These are phyloP conservation scores for Hemisphaericaspora lyxosophila DNA, from an alignment of 1,139 yeast genomes.

Conservation along the genomic window DNA sequence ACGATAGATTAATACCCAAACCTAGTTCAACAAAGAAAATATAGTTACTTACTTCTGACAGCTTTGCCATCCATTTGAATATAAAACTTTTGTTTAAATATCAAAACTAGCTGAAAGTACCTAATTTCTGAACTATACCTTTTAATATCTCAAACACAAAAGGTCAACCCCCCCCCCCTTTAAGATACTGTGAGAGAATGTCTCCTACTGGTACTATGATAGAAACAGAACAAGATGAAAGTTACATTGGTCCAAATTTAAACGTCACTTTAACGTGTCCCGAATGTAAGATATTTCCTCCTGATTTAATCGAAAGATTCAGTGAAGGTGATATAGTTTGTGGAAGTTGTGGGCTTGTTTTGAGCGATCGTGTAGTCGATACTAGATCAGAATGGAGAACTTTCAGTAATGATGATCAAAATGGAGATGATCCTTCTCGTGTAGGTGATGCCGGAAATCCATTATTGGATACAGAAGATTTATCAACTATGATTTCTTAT, in stretches of 20 bases:
- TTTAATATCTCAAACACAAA: too few species aligned
- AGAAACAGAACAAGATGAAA: constrained; percentile 24
- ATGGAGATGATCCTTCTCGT: constrained; percentile 98
- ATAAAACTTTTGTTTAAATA: too few species aligned
- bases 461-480: constrained; percentile 83
- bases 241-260: constrained; percentile 63
- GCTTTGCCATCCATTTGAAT: not conserved
- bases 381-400: constrained; percentile 99
- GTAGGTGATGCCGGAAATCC: constrained; percentile 99
- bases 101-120: too few species aligned
- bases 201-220: constrained; percentile 10
- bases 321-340: constrained; percentile 98
- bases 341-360: constrained; percentile 92
- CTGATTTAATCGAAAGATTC: constrained; percentile 90
- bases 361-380: constrained; percentile 90
- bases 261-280: constrained; percentile 92
- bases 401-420: constrained; percentile 93
- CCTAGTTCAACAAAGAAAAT: not conserved
- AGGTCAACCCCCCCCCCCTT: too few species aligned
- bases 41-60: too few species aligned
- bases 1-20: constrained; percentile 11
- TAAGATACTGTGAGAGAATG: too few species aligned
- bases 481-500: constrained; percentile 88
- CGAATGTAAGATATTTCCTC: constrained; percentile 93
- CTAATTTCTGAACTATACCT: too few species aligned